A percentile compares a stretch with the other conserved stretches of the same genome.
phyloP scores from a whole-genome alignment of 352 stramenopile genomes.

The Phytopythium vexans region DNA sequence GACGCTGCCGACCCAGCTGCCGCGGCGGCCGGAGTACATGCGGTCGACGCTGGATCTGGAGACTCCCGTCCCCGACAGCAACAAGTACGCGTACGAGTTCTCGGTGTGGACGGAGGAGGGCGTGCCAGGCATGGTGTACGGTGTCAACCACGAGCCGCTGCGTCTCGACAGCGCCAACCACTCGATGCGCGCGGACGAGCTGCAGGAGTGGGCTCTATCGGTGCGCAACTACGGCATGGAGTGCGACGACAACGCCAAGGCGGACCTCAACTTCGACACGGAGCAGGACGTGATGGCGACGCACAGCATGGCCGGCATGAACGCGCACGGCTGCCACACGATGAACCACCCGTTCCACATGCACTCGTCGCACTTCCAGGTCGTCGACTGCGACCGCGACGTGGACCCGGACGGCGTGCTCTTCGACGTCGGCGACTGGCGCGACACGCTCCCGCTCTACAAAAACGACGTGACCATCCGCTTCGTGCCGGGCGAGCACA shows the following conservation, averaged over 20 bases:
- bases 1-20: slow-evolving; percentile 30
- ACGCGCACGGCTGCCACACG: slow-evolving; percentile 27
- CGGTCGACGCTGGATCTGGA: slow-evolving; percentile 16
- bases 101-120: slow-evolving; percentile 61
- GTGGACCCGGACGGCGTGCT: slow-evolving; percentile 53
- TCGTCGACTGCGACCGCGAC: slow-evolving; percentile 31
- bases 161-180: slow-evolving; percentile 46
- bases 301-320: slow-evolving; percentile 3
- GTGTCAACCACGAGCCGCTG: slow-evolving; percentile 62
- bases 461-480: slow-evolving; percentile 57
- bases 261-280: slow-evolving; percentile 15
- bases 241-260: slow-evolving; percentile 31
- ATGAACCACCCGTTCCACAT: slow-evolving; percentile 85
- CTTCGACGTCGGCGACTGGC: slow-evolving; percentile 66
- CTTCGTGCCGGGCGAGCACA: slow-evolving; percentile 62
- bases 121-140: slow-evolving; percentile 34
- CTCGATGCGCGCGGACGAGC: slow-evolving; percentile 64
- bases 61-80: slow-evolving; percentile 18
- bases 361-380: slow-evolving; percentile 72
- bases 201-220: slow-evolving; percentile 66
- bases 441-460: slow-evolving; percentile 74
- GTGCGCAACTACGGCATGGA: slow-evolving; percentile 47
- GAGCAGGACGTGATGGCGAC: slow-evolving; percentile 27
- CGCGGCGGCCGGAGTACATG: slow-evolving; percentile 64
- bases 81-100: slow-evolving; percentile 73